Evolutionary conservation across 2,329 filamentous ascomycete genomes (phyloP), one percentile per base, ranked within the genome.

Genomic region (Bertia moriformis): DNA sequence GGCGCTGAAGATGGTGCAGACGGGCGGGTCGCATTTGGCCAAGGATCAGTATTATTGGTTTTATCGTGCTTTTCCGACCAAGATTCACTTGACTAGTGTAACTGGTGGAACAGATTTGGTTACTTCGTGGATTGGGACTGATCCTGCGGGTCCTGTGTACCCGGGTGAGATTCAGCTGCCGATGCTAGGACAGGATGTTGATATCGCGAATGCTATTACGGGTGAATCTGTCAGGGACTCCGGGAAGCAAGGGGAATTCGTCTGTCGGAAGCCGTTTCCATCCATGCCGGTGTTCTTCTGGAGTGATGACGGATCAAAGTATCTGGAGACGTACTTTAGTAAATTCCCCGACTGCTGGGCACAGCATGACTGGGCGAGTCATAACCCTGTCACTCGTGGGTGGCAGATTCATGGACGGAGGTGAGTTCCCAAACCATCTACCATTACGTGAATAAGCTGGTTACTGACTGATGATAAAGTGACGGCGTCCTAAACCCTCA

Each of bases 41-140:
- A 46, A 52, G 3, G 55, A 60, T 18, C 59, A 65, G 38, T 65
- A 61, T 40, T 49, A 55, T 30, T 67, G 62, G 57, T 65, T 65
- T 50, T 66, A 65, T 46, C 41, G 40, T 17, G 53, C 50, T 20
- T 66, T 62, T 44, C 60, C 53, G 4, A 39, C 46, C 1, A 42
- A 44, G 4, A 48, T 59, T 19, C 63, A 58, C 45, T 51, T 67
- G 4, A 60, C 57, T 17, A 58, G 49, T 37, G 51, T 63, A 3
- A 62, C 62, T 3, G 65, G 65, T 14, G 65, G 65, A 7, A 68
- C 65, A 0, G 65, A 69, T 40, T 57, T 63, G 10, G 60, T 57
- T 1, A 63, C 61, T 2, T 62, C 58, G 2, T 60, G 59, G 43
- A 51, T 62, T 42, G 59, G 60, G n/a, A 57, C 54, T 19, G 60